Evolutionary conservation across 2,329 filamentous ascomycete genomes (phyloP), one percentile per base, ranked within the genome.

Genomic region (Colletotrichum acutatum): DNA sequence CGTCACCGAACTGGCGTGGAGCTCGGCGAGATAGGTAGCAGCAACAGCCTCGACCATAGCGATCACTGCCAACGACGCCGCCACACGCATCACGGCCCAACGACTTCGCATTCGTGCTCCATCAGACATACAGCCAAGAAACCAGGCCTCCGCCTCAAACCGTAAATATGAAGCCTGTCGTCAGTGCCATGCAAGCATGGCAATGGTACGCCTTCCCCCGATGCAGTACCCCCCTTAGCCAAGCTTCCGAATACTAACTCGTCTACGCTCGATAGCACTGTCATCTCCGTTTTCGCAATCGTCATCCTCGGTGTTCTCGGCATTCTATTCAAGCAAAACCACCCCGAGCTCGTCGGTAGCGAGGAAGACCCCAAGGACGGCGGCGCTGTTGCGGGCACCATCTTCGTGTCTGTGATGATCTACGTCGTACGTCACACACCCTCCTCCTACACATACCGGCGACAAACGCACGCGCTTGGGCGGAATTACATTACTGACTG

Each of bases 121-220:
- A 71, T 71, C 28, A 2, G 16, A 63, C 19, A 4, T 19, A 63
- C 22, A 28, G 30, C 14, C 37, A 11, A 32, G 42, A 60, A 34
- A n/a, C 12, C n/a, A 19, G 16, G 19, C 16, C 57, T 57, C 60
- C 30, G 49, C 24, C n/a, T 53, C 37, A 71, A 64, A 75, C 76
- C 77, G 77, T 83, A 86, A 90, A 80, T 81, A 98, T 98, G 95
- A 98, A 98, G 92, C 95, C 96, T 78, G 88, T 98, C 81, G 94
- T 98, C 78, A 93, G 94, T 81, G 92, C 95, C 77, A 90, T 95
- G 86, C 95, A 97, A 86, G 96, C 95, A 80, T 98, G 95, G 95
- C 94, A 92, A 87, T 98, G 95, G 95, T 98, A 87, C 81, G 91
- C 83, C 72, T 22, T 52, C n/a, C 46, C 52, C 16, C 16, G 42